phyloP scores from a whole-genome alignment of 2,329 filamentous ascomycete species.

The Colletotrichum sp. region DNA sequence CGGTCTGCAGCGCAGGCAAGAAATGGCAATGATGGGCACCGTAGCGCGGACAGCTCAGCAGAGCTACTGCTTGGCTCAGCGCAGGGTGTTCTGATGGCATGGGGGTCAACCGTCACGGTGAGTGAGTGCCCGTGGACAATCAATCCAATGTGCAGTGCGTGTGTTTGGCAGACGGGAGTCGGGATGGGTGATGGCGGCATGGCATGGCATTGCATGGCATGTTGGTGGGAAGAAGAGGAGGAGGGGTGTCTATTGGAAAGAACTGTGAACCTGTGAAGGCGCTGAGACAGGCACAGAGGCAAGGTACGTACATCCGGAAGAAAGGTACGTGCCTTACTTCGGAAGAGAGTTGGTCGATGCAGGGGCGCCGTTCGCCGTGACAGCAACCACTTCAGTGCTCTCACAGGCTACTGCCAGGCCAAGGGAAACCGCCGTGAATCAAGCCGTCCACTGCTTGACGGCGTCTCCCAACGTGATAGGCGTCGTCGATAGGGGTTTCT shows the following conservation, averaged over 20 bases:
- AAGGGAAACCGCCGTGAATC: background rate
- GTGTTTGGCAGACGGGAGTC: background rate
- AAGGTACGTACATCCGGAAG: background rate
- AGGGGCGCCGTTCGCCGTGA: background rate
- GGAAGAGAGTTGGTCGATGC: background rate
- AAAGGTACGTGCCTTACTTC: background rate
- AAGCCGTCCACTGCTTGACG: background rate
- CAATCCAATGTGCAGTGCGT: background rate
- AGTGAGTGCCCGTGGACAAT: background rate
- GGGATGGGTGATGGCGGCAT: background rate
- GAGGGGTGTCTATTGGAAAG: background rate
- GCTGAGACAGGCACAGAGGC: background rate
- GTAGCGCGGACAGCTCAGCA: slow-evolving; percentile 6
- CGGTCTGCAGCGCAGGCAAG: background rate
- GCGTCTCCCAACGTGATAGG: background rate
- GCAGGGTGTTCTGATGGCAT: background rate
- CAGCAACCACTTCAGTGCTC: background rate
- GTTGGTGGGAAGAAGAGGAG: background rate
- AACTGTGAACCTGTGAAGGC: background rate
- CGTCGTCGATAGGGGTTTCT: slow-evolving; percentile 1
- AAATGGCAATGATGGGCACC: slow-evolving; percentile 14
- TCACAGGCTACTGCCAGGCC: background rate
- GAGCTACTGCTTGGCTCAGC: background rate
- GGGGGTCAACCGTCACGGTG: background rate
- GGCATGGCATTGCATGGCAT: background rate